Percentiles rank a stretch among this genome's conserved stretches.
phyloP scores from a whole-genome alignment of 768 basidiomycete species.

The Peribolospora kevripleyi region DNA sequence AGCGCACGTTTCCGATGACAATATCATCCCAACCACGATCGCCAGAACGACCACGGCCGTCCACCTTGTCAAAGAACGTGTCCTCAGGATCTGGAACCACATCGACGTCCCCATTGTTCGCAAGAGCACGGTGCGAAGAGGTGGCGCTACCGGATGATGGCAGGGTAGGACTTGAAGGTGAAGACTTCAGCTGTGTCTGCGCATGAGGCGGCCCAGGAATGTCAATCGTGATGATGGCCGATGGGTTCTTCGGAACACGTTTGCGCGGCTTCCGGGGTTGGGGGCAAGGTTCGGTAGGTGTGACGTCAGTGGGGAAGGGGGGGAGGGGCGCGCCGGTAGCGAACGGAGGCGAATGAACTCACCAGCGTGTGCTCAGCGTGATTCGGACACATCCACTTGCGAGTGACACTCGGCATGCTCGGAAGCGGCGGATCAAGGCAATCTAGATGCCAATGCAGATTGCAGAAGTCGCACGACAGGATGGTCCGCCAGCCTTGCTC shows the following conservation, averaged over 20 bases:
- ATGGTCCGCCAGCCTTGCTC: constrained; percentile 26
- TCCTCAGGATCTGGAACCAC: constrained; percentile 42
- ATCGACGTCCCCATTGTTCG: constrained; percentile 82
- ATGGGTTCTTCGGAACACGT: neutral
- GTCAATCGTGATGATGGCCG: neutral
- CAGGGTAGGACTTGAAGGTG: neutral
- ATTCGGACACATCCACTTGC: constrained; percentile 99
- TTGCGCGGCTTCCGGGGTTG: constrained; percentile 4
- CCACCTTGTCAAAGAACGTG: constrained; percentile 14
- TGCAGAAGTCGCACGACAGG: constrained; percentile 84
- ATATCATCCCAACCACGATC: constrained; percentile 43
- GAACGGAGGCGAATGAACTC: constrained; percentile 19
- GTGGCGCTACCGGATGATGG: constrained; percentile 31
- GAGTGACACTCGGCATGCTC: constrained; percentile 57
- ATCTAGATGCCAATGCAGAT: constrained; percentile 86
- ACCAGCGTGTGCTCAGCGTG: constrained; percentile 73
- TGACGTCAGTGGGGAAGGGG: constrained; percentile 19
- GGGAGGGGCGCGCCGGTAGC: constrained; percentile 16
- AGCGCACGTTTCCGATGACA: constrained; percentile 49
- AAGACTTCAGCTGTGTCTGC: no score
- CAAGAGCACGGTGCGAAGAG: constrained; percentile 42
- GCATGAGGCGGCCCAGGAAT: no score
- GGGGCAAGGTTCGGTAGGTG: neutral
- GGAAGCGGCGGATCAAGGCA: constrained; percentile 78
- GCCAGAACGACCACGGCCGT: neutral